Conservation (phyloP, 108 stramenopile genomes). For the Cylindrotheca closterium region DNA sequence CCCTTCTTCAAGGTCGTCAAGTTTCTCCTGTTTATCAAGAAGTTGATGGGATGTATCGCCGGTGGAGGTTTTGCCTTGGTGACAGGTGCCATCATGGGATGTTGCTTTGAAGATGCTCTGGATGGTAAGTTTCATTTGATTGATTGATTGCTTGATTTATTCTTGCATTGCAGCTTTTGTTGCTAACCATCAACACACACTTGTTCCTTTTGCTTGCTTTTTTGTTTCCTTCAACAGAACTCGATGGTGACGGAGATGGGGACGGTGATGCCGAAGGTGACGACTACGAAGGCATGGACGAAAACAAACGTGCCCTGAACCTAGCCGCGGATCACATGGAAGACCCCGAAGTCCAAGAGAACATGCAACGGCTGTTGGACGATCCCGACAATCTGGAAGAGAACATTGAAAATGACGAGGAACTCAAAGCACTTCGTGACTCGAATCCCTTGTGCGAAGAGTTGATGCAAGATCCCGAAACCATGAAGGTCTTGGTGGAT, state of each 20-base stretch:
- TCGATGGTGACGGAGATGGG: slow-evolving; percentile 4
- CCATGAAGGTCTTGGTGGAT: slow-evolving; percentile 48
- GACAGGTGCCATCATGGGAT: slow-evolving; percentile 21
- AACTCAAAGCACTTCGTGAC: slow-evolving; percentile 42
- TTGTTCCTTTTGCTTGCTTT: too few relatives aligned
- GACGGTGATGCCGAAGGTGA: slow-evolving; percentile 22
- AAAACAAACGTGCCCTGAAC: slow-evolving; percentile 28
- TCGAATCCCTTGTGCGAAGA: slow-evolving; percentile 47
- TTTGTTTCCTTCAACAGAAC: slow-evolving; percentile 2
- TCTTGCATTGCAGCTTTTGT: too few relatives aligned
- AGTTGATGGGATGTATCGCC: slow-evolving; percentile 37
- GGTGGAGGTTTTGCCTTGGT: slow-evolving; percentile 31
- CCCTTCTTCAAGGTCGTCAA: slow-evolving; percentile 48
- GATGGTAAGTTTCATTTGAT: slow-evolving; percentile 4
- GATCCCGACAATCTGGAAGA: slow-evolving; percentile 57
- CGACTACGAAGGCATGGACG: slow-evolving; percentile 13
- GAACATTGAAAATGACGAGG: slow-evolving; percentile 48
- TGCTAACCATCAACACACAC: too few relatives aligned
- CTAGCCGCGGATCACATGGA: slow-evolving; percentile 55
- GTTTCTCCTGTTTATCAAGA: slow-evolving; percentile 45
- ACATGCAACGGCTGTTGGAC: slow-evolving; percentile 42
- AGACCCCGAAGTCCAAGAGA: slow-evolving; percentile 52
- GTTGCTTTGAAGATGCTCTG: slow-evolving; percentile 40
- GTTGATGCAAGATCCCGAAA: slow-evolving; percentile 55
- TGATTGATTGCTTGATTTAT: too few relatives aligned